Base-by-base conservation (phyloP, 768 basidiomycete genomes). In the Gymnopilus junonius region DNA sequence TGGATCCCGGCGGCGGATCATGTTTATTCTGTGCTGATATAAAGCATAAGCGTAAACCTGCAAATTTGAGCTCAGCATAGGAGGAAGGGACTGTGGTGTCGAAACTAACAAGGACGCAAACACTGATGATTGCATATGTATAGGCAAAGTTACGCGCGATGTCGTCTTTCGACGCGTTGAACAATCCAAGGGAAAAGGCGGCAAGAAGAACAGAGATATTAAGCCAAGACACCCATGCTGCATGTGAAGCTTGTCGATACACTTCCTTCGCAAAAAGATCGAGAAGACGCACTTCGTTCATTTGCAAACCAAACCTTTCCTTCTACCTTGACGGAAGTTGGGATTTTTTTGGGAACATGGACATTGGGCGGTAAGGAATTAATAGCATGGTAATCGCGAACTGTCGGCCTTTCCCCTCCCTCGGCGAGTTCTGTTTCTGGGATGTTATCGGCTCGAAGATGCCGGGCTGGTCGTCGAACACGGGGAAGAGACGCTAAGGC, bases 251-350 rank as follows among this genome's bases (percentile, higher is more conserved):
- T 31, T 40, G 2, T 37, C 46, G 8, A 55, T 31, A 55, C 56
- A 7, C 17, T 11, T 17, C 27, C 31, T 29, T 37, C 34, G 20
- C 51, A 14, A 7, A 27, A 15, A 8, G 12, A 10, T 8, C 15
- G 56, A 17, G 55, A 34, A 55, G 55, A 77, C 88, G 63, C 50
- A 95, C 93, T 95, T 72, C 94, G 81, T 76, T 98, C 95, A 71
- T 97, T 97, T 8, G 95, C 95, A 74, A 98, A 97, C 95, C 96
- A 98, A 51, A 98, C 95, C 71, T 98, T 98, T 21, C 88, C 89
- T 73, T 98, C 95, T 17, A 98, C 94, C 65, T 88, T 92, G 69
- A 98, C 81, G 0, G 90, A 86, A 0, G 91, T 91, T 0, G 90
- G 79, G 21, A 93, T 86, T 76, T 95, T 95, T 79, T 90, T 92